phyloP scores from a whole-genome alignment of 768 basidiomycete species.

The Tulasnella sp. region DNA sequence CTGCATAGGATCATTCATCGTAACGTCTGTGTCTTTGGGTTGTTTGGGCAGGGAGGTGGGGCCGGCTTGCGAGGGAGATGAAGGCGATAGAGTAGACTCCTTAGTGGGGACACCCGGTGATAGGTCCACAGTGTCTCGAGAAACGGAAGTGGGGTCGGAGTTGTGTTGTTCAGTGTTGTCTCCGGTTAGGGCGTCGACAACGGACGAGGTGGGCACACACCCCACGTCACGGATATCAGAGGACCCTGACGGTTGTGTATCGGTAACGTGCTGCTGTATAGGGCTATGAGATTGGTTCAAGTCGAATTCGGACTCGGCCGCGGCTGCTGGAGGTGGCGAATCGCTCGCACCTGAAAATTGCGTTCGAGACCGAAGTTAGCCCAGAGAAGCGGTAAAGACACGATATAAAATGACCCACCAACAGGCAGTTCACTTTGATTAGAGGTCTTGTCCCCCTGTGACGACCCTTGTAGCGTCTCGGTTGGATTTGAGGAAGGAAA shows the following conservation, averaged over 20 bases:
- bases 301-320: background rate
- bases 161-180: background rate
- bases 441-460: no score
- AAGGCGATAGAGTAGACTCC: background rate
- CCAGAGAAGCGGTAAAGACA: background rate
- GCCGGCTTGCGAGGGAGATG: background rate
- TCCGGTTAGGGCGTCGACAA: background rate
- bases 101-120: background rate
- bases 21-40: no score
- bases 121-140: background rate
- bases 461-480: no score
- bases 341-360: conserved; percentile 2
- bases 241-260: background rate
- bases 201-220: background rate
- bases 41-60: no score
- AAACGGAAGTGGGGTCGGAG: background rate
- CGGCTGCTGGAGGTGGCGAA: background rate
- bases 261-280: no score
- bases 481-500: no score
- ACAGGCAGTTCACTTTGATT: no score
- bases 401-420: no score
- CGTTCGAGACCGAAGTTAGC: conserved; percentile 4
- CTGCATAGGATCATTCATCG: no score
- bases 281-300: no score
- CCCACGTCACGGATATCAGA: background rate